Evolutionary conservation across 1,284 basidiomycete species (phyloP).

Genomic region (Trametes sp.): DNA sequence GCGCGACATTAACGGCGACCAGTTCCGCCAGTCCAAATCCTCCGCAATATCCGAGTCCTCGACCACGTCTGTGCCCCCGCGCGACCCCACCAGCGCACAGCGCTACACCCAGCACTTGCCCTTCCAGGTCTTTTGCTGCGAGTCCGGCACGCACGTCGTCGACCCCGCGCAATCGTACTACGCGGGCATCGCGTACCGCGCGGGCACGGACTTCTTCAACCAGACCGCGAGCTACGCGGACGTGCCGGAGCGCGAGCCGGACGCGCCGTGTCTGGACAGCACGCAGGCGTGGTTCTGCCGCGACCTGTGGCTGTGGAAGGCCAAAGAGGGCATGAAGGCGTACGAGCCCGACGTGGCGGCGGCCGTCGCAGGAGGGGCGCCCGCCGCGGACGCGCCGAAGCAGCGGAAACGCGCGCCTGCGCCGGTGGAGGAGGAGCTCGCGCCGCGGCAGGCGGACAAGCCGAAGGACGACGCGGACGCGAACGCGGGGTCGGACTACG

Average conservation of each 20-base stretch:
- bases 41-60: slow-evolving; percentile 85
- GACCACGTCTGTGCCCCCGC: slow-evolving; percentile 73
- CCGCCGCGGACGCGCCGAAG: no score
- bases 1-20: slow-evolving; percentile 93
- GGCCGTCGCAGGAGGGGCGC: no score
- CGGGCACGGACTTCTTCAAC: slow-evolving; percentile 83
- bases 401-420: slow-evolving; percentile 18
- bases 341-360: slow-evolving; percentile 43
- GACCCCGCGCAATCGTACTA: slow-evolving; percentile 96
- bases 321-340: slow-evolving; percentile 71
- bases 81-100: slow-evolving; percentile 79
- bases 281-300: slow-evolving; percentile 96
- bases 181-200: slow-evolving; percentile 83
- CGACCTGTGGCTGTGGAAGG: slow-evolving; percentile 89
- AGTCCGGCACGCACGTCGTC: slow-evolving; percentile 93
- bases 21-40: slow-evolving; percentile 94
- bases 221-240: slow-evolving; percentile 61
- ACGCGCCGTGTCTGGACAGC: slow-evolving; percentile 90
- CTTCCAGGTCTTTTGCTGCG: slow-evolving; percentile 97
- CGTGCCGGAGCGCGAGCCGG: slow-evolving; percentile 66
- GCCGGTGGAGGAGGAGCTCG: slow-evolving; percentile 31
- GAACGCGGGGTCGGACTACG: slow-evolving; percentile 87
- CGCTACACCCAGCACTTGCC: slow-evolving; percentile 92
- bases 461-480: slow-evolving; percentile 66
- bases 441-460: slow-evolving; percentile 42